Percentiles rank a stretch among this genome's conserved stretches.
These are phyloP conservation scores for Paraurostyla sp. DNA, from an alignment of 73 alveolate genomes.

Conservation along the genomic window DNA sequence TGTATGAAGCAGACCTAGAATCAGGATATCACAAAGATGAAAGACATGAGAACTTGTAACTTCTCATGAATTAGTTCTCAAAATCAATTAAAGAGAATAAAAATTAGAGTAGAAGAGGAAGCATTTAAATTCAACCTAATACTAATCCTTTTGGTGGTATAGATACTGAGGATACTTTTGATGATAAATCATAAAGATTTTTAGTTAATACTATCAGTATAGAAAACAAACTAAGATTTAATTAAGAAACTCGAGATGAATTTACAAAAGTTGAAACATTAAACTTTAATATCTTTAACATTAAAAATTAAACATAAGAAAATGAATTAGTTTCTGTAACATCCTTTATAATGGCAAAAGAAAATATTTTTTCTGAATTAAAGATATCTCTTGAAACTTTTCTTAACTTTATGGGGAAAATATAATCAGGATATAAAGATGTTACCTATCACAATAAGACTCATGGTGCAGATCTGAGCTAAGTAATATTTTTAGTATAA, in stretches of 20 bases:
- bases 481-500: not conserved
- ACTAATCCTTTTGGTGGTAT: no score
- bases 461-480: not conserved
- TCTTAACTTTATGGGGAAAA: not conserved
- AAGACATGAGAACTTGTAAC: not conserved
- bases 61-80: not conserved
- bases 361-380: not conserved
- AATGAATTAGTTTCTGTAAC: slow-evolving; percentile 37
- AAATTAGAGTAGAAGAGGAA: not conserved
- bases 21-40: not conserved
- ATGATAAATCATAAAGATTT: not conserved
- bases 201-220: not conserved
- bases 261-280: not conserved
- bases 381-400: not conserved
- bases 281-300: slow-evolving; percentile 57
- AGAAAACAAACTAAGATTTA: not conserved
- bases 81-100: not conserved
- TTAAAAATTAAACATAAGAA: slow-evolving; percentile 9
- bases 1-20: slow-evolving; percentile 39
- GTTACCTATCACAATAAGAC: slow-evolving; percentile 35
- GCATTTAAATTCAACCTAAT: no score
- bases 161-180: no score
- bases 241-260: not conserved
- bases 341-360: not conserved
- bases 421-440: slow-evolving; percentile 11